Base-by-base conservation (phyloP, 495 filamentous ascomycete species). In the Trichoderma virens region DNA sequence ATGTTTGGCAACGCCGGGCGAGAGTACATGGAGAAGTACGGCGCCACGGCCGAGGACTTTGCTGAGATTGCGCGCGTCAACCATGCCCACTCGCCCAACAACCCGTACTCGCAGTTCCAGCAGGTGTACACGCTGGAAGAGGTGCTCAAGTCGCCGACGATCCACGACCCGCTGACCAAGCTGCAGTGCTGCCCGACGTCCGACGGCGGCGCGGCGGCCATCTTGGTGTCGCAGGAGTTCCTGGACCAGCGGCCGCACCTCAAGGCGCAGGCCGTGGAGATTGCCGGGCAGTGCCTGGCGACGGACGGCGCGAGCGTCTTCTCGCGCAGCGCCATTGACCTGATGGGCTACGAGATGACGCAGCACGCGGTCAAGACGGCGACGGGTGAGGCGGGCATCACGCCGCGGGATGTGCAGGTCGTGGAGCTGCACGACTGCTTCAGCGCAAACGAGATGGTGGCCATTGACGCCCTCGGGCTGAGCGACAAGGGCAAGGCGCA, bases 401-500 rank as follows among this genome's bases (percentile, higher is more conserved):
- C 81, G 5, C 76, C 89, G 0, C 75, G 75, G 32, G 88, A 94
- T 65, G 81, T 96, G 68, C 86, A 87, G 68, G 91, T 97, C 5
- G 91, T 89, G 75, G 94, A 98, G 74, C 77, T 98, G 62, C 94
- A 98, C 74, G 94, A 98, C 74, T 98, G 94, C 77, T 98, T 98
- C 82, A 93, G 89, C 7, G 86, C 93, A 27, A 98, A 98, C 72
- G 93, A 97, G 78, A 88, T 98, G 85, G 82, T 93, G 41, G 85
- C 86, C 0, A 85, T 98, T 45, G 93, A 97, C 72, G 91, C 89
- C 0, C 80, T 98, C 4, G 93, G 92, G 16, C 82, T 98, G 2
- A 85, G 81, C 39, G 84, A 85, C 65, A 84, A 81, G 0, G 94
- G 93, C 0, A 92, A 92, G 74, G 94, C 94, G 0, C 93, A 97